These are phyloP conservation scores for Psilocybe cyanescens DNA, from an alignment of 768 basidiomycete genomes.

Conservation along the genomic window DNA sequence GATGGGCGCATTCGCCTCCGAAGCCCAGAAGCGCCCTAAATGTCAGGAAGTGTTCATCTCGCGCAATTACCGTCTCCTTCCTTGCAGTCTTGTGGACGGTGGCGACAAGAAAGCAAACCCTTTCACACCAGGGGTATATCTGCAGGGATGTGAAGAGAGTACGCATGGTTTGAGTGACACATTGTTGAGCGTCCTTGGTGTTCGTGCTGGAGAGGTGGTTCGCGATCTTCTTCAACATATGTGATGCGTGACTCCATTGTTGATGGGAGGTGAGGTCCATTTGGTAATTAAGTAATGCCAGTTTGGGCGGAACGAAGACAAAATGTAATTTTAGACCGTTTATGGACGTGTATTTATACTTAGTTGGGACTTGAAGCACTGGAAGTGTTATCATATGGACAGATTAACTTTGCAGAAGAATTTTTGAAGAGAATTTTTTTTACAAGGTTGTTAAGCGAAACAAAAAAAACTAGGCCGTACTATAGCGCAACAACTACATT, in stretches of 20 bases:
- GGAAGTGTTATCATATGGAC: too few species aligned
- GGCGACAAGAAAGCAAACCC: background rate
- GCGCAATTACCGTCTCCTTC: slow-evolving; percentile 46
- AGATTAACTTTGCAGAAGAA: too few species aligned
- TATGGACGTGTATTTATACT: background rate
- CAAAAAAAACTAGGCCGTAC: background rate
- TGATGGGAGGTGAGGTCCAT: background rate
- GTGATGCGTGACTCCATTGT: background rate
- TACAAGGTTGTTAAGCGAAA: background rate
- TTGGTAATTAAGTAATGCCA: background rate
- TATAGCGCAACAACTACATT: background rate
- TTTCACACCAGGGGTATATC: slow-evolving; percentile 32
- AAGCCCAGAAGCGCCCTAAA: slow-evolving; percentile 13
- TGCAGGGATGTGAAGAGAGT: slow-evolving; percentile 41
- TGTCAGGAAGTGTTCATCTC: slow-evolving; percentile 35
- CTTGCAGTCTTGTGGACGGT: slow-evolving; percentile 16
- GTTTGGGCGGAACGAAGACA: background rate
- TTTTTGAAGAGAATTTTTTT: too few species aligned
- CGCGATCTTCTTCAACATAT: slow-evolving; percentile 31
- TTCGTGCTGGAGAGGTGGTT: slow-evolving; percentile 49
- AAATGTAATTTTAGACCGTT: background rate
- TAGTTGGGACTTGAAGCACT: too few species aligned
- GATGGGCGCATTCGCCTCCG: slow-evolving; percentile 20
- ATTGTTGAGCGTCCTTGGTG: slow-evolving; percentile 46
- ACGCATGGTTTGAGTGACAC: slow-evolving; percentile 49